Evolutionary conservation across 371 early-diverging fungal species (phyloP).

Genomic region (Cokeromyces recurvatus): DNA sequence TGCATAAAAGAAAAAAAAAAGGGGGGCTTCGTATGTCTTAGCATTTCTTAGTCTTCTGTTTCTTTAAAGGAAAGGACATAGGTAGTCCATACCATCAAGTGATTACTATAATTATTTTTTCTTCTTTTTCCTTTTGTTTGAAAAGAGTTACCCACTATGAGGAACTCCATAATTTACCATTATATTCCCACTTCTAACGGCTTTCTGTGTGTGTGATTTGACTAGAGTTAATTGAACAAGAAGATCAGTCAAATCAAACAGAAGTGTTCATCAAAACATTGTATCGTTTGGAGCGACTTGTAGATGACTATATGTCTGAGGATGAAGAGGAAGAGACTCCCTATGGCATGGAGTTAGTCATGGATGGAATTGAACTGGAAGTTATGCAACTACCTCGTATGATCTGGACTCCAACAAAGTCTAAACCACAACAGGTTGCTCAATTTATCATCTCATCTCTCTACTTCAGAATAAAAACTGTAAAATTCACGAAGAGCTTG

Average conservation of each 20-base stretch:
- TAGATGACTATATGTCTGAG: conserved; percentile 4
- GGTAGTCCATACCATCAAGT: too few relatives aligned
- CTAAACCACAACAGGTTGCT: conserved; percentile 7
- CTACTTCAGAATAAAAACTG: conserved; percentile 9
- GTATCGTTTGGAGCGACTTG: conserved; percentile 6
- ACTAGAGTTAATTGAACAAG: background rate
- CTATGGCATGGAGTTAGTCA: conserved; percentile 1
- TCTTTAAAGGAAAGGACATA: too few relatives aligned
- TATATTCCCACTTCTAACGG: too few relatives aligned
- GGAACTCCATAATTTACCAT: too few relatives aligned
- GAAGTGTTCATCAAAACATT: background rate
- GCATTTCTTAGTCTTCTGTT: too few relatives aligned
- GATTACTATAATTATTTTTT: too few relatives aligned
- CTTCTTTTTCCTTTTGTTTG: too few relatives aligned
- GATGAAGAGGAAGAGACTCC: conserved; percentile 2
- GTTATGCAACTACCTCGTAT: background rate
- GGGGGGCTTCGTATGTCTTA: too few relatives aligned
- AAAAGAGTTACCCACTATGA: too few relatives aligned
- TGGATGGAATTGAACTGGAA: conserved; percentile 4
- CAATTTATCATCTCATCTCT: conserved; percentile 12
- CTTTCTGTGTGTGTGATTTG: conserved; percentile 10
- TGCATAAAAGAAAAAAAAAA: too few relatives aligned
- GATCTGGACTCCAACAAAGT: conserved; percentile 10
- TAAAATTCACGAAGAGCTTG: conserved; percentile 1
- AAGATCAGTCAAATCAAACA: background rate